Evolutionary conservation across 129 eudicot genomes (phyloP), one percentile per base, ranked within the genome.

Genomic region (Smallanthus sonchifolius): DNA sequence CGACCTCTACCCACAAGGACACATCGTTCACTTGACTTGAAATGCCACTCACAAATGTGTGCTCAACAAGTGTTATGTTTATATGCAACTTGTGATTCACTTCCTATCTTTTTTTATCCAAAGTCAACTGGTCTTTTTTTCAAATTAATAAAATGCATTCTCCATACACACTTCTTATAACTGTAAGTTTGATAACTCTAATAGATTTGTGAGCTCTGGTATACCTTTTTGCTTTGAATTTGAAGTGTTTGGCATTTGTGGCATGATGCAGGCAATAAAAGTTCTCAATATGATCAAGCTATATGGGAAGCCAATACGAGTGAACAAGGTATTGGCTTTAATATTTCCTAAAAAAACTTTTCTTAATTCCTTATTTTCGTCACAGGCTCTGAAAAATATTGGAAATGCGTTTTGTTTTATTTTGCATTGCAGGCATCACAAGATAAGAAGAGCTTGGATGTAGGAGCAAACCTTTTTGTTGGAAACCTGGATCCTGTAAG

Each of bases 371-470:
- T 71, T 39, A 11, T 61, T 17, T 36, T 64, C 73, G 17, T 47
- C 35, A 65, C 28, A 10, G 40, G 75, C 35, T 42, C 32, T 6
- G 47, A 39, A 51, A 32, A 16, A 52, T 34, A 2, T 32, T 34
- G 74, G 4, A 28, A 40, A 5, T 52, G 30, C 5, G 34, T 61
- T 17, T 32, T 65, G 15, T 71, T 17, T 14, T 79, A 24, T 69
- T 42, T 38, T 73, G 48, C 11, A n/a, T 79, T 70, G 37, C 75
- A 92, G 99, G 97, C 99, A 69, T 91, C 99, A 20, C 99, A 95
- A 88, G 99, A 95, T 85, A 95, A 95, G 83, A 91, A 91, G 95
- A 95, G 96, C 83, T 83, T 95, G 86, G 99, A 95, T 88, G 97
- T 95, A 55, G 99, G 99, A 83, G 99, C 99, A 17, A 95, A 95